Evolutionary conservation across 805 yeast species (phyloP), one percentile per base, ranked within the genome.

Genomic region (Lipomyces kockii): DNA sequence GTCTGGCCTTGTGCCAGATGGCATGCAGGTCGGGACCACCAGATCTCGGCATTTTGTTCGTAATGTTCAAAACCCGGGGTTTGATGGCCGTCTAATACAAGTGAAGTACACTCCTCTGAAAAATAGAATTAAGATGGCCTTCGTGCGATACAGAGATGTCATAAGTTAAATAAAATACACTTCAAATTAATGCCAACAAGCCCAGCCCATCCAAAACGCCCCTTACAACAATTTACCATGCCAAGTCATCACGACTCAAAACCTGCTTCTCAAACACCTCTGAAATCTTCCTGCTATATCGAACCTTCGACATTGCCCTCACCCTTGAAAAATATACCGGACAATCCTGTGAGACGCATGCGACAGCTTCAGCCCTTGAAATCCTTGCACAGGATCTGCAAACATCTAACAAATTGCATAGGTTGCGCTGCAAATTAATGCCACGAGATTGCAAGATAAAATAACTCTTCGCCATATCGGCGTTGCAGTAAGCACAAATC

Each of bases 291-390:
- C 58, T 27, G n/a, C 58, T 61, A 29, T 58, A 34, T 27, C 35
- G 46, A 8, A 58, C 43, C 37, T 59, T 57, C 37, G 68, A 25
- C 17, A 34, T 52, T 1, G 83, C 78, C 72, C 85, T 84, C 12
- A 83, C 78, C 60, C 87, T 81, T 7, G 85, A 80, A 73, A 82
- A 90, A 74, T 83, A 90, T 0, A 87, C 79, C 0, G 87, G 82
- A 74, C 96, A 91, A 73, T 88, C 92, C 46, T 83, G 83, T 57
- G 91, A 89, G 6, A 77, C 78, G 74, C 96, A 91, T 0, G 72
- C 64, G 0, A 78, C 70, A 0, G 79, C 76, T 0, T 78, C 75
- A 4, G 76, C 78, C n/a, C 77, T 73, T 2, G 75, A 52, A 3
- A 74, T 63, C 3, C 78, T 76, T 3, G 76, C 11, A 58, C 81